Evolutionary conservation across 1,139 yeast species (phyloP), one percentile per base, ranked within the genome.

Genomic region (Saccharomyces hybrid): DNA sequence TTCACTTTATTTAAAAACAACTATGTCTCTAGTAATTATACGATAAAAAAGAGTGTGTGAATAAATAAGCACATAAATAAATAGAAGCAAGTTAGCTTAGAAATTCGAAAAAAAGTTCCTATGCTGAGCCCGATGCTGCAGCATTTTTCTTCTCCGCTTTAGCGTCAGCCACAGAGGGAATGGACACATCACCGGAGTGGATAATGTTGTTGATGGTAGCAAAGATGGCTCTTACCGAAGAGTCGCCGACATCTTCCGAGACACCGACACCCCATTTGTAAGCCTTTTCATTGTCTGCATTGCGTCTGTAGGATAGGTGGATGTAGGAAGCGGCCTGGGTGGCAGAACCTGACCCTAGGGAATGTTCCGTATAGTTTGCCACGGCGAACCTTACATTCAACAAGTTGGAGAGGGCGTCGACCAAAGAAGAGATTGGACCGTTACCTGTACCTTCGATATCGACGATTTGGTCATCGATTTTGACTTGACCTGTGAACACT

Each of bases 201-300:
- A 72, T 62, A 38, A 74, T 62, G 53, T 67, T 67, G 65, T 89
- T 90, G 59, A 89, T 76, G 54, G 88, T 83, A 47, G 95, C 83
- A 48, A 90, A 73, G 56, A 91, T 78, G 16, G 97, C 88, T 64
- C 83, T 80, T 73, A 88, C 82, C 14, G 96, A 85, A 49, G 98
- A 96, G 66, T 86, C 89, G 31, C 95, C 85, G 47, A 90, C 97
- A 78, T 93, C 98, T 70, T 86, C 89, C 68, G 90, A 84, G 57
- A 91, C 84, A 66, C 97, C 98, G 55, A 89, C 90, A 73, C 99
- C 98, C 97, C 98, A 91, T 68, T 82, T 80, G 56, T 75, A 69
- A 28, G 75, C 72, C 47, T 75, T 73, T 52, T 77, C 75, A 59
- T 78, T 77, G 52, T 78, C 77, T 30, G 68, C 61, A 50, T 71